These are phyloP conservation scores for Litsea cubeba DNA, from an alignment of 164 flowering plant species.

Conservation along the genomic window DNA sequence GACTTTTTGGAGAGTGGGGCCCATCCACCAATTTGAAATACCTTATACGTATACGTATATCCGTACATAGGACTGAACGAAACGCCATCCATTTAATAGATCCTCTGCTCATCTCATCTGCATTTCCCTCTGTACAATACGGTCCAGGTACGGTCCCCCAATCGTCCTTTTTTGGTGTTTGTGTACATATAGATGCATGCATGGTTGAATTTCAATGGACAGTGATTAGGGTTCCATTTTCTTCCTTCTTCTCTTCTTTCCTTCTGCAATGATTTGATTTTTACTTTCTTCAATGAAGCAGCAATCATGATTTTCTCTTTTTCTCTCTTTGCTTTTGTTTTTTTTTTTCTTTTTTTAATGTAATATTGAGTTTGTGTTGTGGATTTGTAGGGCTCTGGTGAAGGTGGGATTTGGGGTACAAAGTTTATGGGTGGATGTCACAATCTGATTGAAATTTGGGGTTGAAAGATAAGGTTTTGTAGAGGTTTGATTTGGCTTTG, in stretches of 20 bases:
- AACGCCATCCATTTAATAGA: too few relatives aligned
- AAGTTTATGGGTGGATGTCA: background rate
- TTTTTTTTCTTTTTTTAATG: background rate
- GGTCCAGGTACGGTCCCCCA: background rate
- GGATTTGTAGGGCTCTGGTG: constrained; percentile 3
- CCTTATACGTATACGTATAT: background rate
- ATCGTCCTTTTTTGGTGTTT: background rate
- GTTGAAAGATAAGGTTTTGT: background rate
- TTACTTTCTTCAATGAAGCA: background rate
- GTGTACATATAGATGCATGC: background rate
- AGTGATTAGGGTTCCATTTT: background rate
- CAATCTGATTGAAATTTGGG: background rate
- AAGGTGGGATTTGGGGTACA: background rate
- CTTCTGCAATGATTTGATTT: background rate
- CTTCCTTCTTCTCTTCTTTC: background rate
- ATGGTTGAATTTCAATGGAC: background rate
- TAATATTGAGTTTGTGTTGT: background rate
- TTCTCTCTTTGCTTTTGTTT: background rate
- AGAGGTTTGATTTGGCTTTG: background rate
- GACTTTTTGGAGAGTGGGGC: background rate
- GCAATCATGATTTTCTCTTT: background rate
- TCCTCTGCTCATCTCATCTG: background rate
- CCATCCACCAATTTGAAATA: background rate
- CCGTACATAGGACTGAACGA: background rate
- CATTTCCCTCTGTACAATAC: background rate